Evolutionary conservation across 352 stramenopile species (phyloP), one percentile per base, ranked within the genome.

Genomic region (Globisporangium irregulare): DNA sequence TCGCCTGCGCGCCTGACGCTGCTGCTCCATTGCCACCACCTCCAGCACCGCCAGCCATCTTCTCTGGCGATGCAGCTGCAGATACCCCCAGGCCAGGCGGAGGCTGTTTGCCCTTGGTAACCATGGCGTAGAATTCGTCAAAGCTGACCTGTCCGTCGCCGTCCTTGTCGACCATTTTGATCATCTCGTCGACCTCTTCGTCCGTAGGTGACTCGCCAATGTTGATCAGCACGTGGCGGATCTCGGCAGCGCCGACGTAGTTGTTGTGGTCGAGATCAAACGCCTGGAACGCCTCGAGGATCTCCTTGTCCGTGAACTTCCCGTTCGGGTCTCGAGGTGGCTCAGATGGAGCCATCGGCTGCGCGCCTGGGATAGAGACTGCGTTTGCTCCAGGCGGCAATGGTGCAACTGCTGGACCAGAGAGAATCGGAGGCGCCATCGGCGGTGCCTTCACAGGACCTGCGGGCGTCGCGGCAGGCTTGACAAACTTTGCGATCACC

Each of bases 251-350:
- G 50, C 93, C 95, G 10, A 98, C 90, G 61, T 98, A 98, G 67
- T 97, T 98, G 75, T 98, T 98, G 76, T 98, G 93, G 65, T 98
- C 94, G 18, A 98, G 71, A 76, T 98, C 95, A 64, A 98, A 98
- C 7, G 90, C 85, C 63, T 94, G 76, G 76, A 98, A 98, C 43
- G 94, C 93, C 61, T 98, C 92, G 66, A 94, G 83, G 54, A 99
- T 98, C 70, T 98, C 95, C 53, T 98, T 94, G 73, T 98, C 95
- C 1, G 93, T 98, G 71, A 99, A 99, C 62, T 98, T 97, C 53
- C 95, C 93, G 66, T 97, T 97, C 14, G 93, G 93, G 68, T 98
- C 94, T 27, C 94, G 81, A 29, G 85, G 83, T 3, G 84, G 86
- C 67, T 94, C 84, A 0, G 87, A 87, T 6, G 84, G 84, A 15